Base-by-base conservation (phyloP, 495 filamentous ascomycete genomes). In the Aspergillus steynii region DNA sequence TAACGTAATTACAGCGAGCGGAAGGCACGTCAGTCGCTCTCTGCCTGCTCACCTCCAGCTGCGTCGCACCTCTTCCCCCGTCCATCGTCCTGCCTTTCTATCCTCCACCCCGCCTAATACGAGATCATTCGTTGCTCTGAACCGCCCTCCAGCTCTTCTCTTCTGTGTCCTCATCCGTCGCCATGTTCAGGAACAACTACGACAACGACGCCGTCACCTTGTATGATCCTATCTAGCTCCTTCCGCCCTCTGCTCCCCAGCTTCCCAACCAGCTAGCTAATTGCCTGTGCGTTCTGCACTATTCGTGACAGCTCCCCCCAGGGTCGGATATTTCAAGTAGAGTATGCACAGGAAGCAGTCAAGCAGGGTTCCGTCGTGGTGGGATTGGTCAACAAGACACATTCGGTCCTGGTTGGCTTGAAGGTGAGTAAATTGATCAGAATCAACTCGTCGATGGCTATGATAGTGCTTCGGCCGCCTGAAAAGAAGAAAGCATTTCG, bases 191-290 rank as follows among this genome's bases (percentile, higher is more conserved):
- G 79, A 99, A 99, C 82, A 97, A 98, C 80, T 99, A 99, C 84
- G 95, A 99, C 81, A 99, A 98, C 85, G 95, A 99, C 81, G 93
- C 93, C 37, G 94, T 99, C 78, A 99, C 95, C 80, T 99, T 98
- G 93, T 97, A 85, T 82, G 88, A 65, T 55, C 65, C 47, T 54
- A 56, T 53, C 60, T 61, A 79, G 85, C 61, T 56, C 53, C 64
- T 46, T 59, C 48, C 59, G 47, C 37, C 56, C 47, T 56, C 56
- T 20, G 62, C 67, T 67, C 31, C 27, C 31, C 25, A 53, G 52
- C 31, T 32, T 7, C 31, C 31, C 37, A 14, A 42, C 10, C 12
- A 42, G 37, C 37, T 42, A 42, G 37, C 37, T 57, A 31, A 63
- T 51, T 58, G 51, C 56, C 52, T 53, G 54, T 56, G 54, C 46